A percentile compares a stretch with the other conserved stretches of the same genome.
These are phyloP conservation scores for Agastache rugosa DNA, from an alignment of 257 asterid species.

Conservation along the genomic window DNA sequence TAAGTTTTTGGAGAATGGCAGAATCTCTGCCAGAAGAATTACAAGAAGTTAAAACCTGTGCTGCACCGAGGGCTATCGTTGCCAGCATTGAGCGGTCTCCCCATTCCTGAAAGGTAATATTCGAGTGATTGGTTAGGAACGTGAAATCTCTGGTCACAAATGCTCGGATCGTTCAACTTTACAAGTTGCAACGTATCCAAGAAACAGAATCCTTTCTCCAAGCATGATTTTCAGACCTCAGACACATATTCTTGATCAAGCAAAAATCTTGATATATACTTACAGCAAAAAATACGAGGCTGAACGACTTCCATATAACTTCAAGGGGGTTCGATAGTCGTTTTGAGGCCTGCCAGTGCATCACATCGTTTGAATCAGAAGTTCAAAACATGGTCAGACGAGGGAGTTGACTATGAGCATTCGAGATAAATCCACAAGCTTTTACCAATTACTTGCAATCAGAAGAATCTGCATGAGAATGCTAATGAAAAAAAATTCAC, in stretches of 20 bases:
- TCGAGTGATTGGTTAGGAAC: background rate
- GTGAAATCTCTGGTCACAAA: background rate
- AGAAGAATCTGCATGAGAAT: background rate
- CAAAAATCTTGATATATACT: slow-evolving; percentile 36
- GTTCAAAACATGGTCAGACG: background rate
- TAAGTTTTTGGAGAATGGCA: background rate
- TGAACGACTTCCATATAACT: slow-evolving; percentile 90
- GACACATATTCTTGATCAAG: too few relatives aligned
- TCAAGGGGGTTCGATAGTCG: slow-evolving; percentile 84
- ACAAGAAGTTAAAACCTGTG: slow-evolving; percentile 63
- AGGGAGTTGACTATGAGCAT: too few relatives aligned
- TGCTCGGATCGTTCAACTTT: background rate
- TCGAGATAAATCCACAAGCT: background rate
- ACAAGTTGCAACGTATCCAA: background rate
- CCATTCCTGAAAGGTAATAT: slow-evolving; percentile 38
- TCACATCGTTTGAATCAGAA: slow-evolving; percentile 1
- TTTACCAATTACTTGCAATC: background rate
- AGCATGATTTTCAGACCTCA: too few relatives aligned
- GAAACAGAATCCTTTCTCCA: background rate
- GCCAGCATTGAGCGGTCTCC: slow-evolving; percentile 99
- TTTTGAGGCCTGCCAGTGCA: slow-evolving; percentile 59
- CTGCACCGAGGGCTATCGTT: slow-evolving; percentile 97
- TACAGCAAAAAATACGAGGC: slow-evolving; percentile 96
- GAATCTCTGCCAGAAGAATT: background rate
- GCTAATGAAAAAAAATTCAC: slow-evolving; percentile 35